These are phyloP conservation scores for Boletus rubroflammeus DNA, from an alignment of 768 basidiomycete species.

Conservation along the genomic window DNA sequence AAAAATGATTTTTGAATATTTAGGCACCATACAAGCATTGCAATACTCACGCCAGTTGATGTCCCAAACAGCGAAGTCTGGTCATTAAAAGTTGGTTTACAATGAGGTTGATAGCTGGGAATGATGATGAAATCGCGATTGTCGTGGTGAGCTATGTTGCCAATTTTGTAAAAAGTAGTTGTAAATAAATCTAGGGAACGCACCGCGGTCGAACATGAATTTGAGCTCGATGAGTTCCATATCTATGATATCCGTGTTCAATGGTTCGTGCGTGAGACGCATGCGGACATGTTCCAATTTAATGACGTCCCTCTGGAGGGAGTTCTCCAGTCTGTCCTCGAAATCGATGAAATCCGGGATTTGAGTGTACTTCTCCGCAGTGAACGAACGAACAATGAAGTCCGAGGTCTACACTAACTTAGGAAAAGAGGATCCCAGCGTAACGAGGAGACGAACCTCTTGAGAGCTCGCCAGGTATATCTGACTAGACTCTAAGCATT, in stretches of 20 bases:
- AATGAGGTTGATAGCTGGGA: slow-evolving; percentile 70
- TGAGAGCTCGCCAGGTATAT: slow-evolving; percentile 78
- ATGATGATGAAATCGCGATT: slow-evolving; percentile 84
- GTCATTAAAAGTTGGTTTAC: slow-evolving; percentile 49
- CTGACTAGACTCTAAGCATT: slow-evolving; percentile 76
- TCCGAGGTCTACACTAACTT: slow-evolving; percentile 59
- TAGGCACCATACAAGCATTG: not conserved
- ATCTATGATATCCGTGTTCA: slow-evolving; percentile 69
- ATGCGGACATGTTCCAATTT: slow-evolving; percentile 85
- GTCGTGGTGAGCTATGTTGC: slow-evolving; percentile 65
- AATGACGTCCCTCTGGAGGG: slow-evolving; percentile 77
- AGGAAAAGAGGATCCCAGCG: slow-evolving; percentile 1
- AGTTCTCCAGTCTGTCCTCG: slow-evolving; percentile 77
- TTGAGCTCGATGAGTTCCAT: slow-evolving; percentile 83
- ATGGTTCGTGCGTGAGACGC: slow-evolving; percentile 70
- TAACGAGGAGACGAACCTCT: slow-evolving; percentile 48
- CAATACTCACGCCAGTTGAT: slow-evolving; percentile 53
- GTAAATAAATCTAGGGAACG: slow-evolving; percentile 20
- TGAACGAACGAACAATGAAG: slow-evolving; percentile 75
- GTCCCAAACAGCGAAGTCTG: slow-evolving; percentile 68
- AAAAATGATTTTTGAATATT: not conserved
- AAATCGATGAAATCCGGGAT: slow-evolving; percentile 83
- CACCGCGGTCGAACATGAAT: slow-evolving; percentile 75
- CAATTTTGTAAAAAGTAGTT: slow-evolving; percentile 4
- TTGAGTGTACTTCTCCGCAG: slow-evolving; percentile 82